Conservation (phyloP, 371 early-diverging fungal species). For the Funneliformis caledonium region DNA sequence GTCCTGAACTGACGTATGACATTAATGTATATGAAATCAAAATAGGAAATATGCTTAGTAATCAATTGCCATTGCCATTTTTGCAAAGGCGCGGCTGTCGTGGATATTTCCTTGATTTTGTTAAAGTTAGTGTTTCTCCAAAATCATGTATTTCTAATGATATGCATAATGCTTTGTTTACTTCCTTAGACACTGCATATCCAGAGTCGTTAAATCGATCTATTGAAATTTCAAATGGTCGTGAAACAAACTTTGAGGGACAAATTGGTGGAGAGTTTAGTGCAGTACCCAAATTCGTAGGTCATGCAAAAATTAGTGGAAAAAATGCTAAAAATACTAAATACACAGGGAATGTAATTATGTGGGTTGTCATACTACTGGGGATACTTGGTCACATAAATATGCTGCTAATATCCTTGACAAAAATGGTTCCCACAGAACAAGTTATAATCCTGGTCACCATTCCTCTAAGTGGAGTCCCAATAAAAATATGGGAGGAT, state of each 20-base stretch:
- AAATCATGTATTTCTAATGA: background rate
- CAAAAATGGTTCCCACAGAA: background rate
- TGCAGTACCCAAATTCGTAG: background rate
- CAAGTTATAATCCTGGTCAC: background rate
- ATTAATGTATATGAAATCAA: background rate
- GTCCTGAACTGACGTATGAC: background rate
- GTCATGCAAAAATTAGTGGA: background rate
- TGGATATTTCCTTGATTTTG: background rate
- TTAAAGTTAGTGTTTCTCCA: background rate
- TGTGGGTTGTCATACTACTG: background rate
- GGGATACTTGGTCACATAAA: background rate
- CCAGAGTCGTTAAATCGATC: background rate
- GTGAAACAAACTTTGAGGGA: background rate
- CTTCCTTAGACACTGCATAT: background rate
- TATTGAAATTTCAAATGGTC: background rate
- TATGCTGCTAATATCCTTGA: background rate
- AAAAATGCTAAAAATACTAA: background rate
- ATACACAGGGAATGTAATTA: background rate
- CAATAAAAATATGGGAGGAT: background rate
- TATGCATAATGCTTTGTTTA: background rate
- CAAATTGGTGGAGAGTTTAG: background rate
- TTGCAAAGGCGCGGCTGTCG: background rate
- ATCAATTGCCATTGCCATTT: background rate
- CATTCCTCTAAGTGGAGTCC: background rate
- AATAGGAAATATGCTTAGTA: background rate